Evolutionary conservation across 768 basidiomycete genomes (phyloP), one percentile per base, ranked within the genome.

Genomic region (Russula lepida): DNA sequence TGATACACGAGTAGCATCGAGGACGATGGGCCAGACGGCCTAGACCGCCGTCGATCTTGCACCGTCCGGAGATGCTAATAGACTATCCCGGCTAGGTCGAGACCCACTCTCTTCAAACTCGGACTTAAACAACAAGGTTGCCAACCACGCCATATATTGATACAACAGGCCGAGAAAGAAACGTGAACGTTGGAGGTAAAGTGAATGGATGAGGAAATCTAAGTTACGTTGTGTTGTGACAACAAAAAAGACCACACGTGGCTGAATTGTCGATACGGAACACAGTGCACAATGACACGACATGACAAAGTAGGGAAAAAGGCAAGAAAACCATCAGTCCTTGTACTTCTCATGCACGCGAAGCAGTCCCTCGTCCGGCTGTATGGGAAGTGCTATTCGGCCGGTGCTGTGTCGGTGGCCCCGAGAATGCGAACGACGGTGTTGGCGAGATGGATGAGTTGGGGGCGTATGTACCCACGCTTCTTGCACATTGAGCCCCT

Each of bases 401-500:
- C 69, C 69, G 9, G 41, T 23, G 21, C 56, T 59, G 17, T 58
- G 32, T 64, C 71, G 57, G 54, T 56, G 61, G 46, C 60, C 46
- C 25, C 59, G 66, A 32, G 59, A 61, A 49, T 65, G 69, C 41
- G 66, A 59, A 35, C 64, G 70, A 46, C 67, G 72, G 51, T 56
- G 73, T 57, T 61, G 69, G 64, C 64, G 70, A 59, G 54, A 65
- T 21, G 58, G 70, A 65, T 59, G 70, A 59, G 57, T 27, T 32
- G 28, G 44, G 39, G 41, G 51, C 19, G 58, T 48, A 6, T 74
- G 68, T 59, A 90, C 75, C 88, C 88, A 89, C 11, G 84, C 86
- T 67, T 88, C 86, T 54, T 76, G 81, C 30, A 79, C 78, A 21
- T 81, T 75, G 46, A 84, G 66, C 37, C 78, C 75, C 21, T 75